phyloP scores from a whole-genome alignment of 2,329 filamentous ascomycete genomes.

The Nothopassalora personata region DNA sequence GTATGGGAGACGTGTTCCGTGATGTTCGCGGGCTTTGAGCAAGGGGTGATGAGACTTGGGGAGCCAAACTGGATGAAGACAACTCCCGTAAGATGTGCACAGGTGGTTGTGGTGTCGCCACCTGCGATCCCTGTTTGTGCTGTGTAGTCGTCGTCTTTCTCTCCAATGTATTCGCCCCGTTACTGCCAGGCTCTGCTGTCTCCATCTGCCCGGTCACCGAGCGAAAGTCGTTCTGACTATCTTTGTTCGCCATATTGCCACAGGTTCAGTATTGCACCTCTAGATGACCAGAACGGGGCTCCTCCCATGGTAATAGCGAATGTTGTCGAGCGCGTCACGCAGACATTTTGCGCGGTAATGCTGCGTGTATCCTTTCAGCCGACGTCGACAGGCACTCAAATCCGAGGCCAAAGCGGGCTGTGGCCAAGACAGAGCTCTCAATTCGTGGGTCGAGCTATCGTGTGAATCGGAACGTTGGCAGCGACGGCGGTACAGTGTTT shows the following conservation, averaged over 20 bases:
- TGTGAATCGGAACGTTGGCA: background rate
- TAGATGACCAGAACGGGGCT: conserved; percentile 1
- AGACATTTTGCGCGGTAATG: conserved; percentile 9
- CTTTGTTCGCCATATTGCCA: conserved; percentile 31
- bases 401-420: background rate
- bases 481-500: background rate
- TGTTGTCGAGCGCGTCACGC: conserved; percentile 6
- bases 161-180: conserved; percentile 5
- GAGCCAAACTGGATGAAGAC: conserved; percentile 27
- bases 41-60: conserved; percentile 30
- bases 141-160: conserved; percentile 14
- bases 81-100: conserved; percentile 25
- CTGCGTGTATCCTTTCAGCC: background rate
- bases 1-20: conserved; percentile 44
- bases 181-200: conserved; percentile 34
- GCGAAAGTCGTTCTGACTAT: conserved; percentile 30
- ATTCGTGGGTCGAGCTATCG: background rate
- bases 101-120: conserved; percentile 7
- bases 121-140: conserved; percentile 7
- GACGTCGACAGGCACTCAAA: conserved; percentile 1
- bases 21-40: conserved; percentile 43
- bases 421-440: conserved; percentile 1
- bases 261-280: conserved; percentile 8
- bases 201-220: conserved; percentile 35
- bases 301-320: conserved; percentile 12